Evolutionary conservation across 176 grass and related monocot species (phyloP), one percentile per base, ranked within the genome.

Genomic region (Oryza nivara): DNA sequence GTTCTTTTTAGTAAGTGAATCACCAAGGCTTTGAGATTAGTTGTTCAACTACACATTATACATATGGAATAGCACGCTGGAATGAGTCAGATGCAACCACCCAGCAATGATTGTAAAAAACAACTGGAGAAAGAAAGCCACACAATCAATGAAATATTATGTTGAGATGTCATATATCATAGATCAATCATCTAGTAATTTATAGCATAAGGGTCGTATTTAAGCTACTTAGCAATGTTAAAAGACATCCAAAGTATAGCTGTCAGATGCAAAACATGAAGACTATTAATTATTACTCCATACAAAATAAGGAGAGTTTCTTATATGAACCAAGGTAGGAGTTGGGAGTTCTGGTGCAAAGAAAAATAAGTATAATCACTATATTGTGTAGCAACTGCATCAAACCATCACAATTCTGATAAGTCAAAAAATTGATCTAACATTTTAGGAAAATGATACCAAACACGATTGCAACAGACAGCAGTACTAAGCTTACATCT

Each of bases 401-500:
- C 10, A 1, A 73, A 15, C 54, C 54, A 8, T 15, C 54, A 73
- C 6, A 1, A 76, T 34, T 4, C 70, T 41, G 5, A 20, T 25
- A 84, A 46, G 19, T 6, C 12, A 32, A 60, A 35, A 69, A 64
- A 65, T 35, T 15, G 20, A 16, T 85, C 10, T 34, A 68, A 30
- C 25, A 46, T 80, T 52, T 51, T 32, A 17, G 7, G 32, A 0
- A 72, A 65, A 75, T 64, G 32, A 16, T 15, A 47, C 19, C n/a
- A 10, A 68, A 73, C 38, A 69, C 23, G 68, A 13, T 40, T 77
- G 46, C 40, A 86, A 65, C 12, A 32, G 26, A 73, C 22, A 72
- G 20, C 9, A 58, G 23, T 65, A 75, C 69, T 34, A 79, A 72
- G 47, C 9, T 14, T 85, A 76, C 38, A 78, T n/a, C 20, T 63